Base-by-base conservation (phyloP, 176 grass and related monocot genomes). In the Hsuehochloa calcarea region DNA sequence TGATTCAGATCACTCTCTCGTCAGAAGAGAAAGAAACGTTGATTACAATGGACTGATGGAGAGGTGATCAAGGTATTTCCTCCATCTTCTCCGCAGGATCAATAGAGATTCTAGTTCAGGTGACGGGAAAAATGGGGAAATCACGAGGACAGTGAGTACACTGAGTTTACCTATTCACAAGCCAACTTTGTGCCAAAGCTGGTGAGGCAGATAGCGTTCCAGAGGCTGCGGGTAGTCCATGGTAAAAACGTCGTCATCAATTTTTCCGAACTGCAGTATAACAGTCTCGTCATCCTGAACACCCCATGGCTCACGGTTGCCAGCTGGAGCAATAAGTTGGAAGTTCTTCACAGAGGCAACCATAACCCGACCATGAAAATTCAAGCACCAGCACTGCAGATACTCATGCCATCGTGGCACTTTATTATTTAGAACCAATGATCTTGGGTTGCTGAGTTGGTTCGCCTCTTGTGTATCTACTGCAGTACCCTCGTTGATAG, bases 341-440 rank as follows among this genome's bases (percentile, higher is more conserved):
- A 97, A 94, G 44, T 94, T 97, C 79, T 97, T 94, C 25, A 89
- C 86, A 10, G 88, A 94, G 10, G 90, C 88, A 87, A 91, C 86
- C 39, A 88, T 86, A 54, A 90, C 90, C 6, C 82, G 83, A 0
- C 88, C 92, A 60, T 86, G 67, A 74, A 97, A 92, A 66, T 97
- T 90, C 79, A 97, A 52, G 49, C 75, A 94, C 85, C 94, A 97
- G 47, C 91, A 93, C 39, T 90, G 87, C 31, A 92, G 68, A 72
- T 91, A 56, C 74, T 93, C 91, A 41, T 90, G 76, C 93, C 90
- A 92, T 17, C 83, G 67, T 25, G 89, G 91, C 4, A 83, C 75
- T 72, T 90, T 93, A 71, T 90, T 93, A 75, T 84, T 88, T 27
- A 97, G 79, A 78, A 86, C 77, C 50, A 92, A n/a, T n/a, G n/a